Conservation (phyloP, 2,329 filamentous ascomycete genomes). For the Fonsecaea monophora region DNA sequence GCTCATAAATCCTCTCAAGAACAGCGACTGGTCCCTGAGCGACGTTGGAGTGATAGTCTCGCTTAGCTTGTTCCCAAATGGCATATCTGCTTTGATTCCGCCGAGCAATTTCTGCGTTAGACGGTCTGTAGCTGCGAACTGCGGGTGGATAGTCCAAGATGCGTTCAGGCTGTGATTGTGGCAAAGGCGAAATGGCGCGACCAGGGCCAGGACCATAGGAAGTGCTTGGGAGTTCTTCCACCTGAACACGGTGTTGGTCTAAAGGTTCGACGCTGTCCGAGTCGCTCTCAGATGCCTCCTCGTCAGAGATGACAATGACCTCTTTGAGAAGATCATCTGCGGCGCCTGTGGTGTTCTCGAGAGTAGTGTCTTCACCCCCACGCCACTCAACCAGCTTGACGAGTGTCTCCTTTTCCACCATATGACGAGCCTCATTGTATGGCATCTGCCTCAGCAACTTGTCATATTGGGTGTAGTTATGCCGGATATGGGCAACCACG, state of each 20-base stretch:
- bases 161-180: constrained; percentile 44
- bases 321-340: constrained; percentile 69
- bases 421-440: constrained; percentile 62
- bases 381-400: constrained; percentile 68
- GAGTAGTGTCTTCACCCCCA: constrained; percentile 63
- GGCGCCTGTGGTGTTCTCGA: constrained; percentile 57
- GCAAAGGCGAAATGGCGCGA: constrained; percentile 25
- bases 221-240: constrained; percentile 53
- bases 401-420: constrained; percentile 63
- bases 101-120: constrained; percentile 48
- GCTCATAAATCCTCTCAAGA: constrained; percentile 35
- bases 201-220: constrained; percentile 38
- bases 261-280: constrained; percentile 44
- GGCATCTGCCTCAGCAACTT: constrained; percentile 59
- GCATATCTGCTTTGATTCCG: constrained; percentile 56
- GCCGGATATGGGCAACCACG: constrained; percentile 67
- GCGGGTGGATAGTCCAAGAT: constrained; percentile 46
- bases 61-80: constrained; percentile 55
- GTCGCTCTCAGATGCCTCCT: constrained; percentile 59
- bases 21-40: constrained; percentile 22
- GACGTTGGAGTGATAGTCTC: constrained; percentile 38
- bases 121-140: constrained; percentile 30
- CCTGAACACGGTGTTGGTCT: constrained; percentile 47
- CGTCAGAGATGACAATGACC: constrained; percentile 68
- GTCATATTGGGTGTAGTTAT: constrained; percentile 69